A percentile compares a stretch with the other conserved stretches of the same genome.
Conservation (phyloP, 352 stramenopile species). For the Pythium diclinum region DNA sequence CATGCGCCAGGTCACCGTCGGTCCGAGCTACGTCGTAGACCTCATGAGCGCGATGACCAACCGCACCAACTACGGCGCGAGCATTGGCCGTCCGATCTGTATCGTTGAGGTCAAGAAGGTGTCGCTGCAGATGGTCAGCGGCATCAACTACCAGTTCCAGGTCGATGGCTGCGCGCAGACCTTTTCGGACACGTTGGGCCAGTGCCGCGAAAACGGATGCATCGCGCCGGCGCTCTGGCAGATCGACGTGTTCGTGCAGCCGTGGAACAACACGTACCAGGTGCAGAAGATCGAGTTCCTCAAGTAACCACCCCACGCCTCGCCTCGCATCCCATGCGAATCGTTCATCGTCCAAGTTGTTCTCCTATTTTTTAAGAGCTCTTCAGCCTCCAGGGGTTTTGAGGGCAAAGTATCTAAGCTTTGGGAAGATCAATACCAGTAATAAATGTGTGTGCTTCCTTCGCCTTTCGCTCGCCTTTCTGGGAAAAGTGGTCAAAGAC, state of each 20-base stretch:
- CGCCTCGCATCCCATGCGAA: not conserved
- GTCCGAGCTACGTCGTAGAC: constrained; percentile 5
- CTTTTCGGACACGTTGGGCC: not conserved
- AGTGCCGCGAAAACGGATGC: constrained; percentile 13
- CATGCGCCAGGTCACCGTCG: not conserved
- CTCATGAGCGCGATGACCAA: constrained; percentile 7
- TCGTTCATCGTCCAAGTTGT: not conserved
- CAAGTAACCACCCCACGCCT: not conserved
- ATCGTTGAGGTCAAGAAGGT: constrained; percentile 18
- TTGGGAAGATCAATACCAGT: no score
- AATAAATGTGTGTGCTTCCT: not conserved
- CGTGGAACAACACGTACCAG: constrained; percentile 23
- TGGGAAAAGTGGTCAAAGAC: not conserved
- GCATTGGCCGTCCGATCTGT: constrained; percentile 12
- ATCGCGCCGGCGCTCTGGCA: not conserved
- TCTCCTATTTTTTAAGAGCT: not conserved
- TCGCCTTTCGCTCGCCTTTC: not conserved
- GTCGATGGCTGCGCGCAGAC: constrained; percentile 20
- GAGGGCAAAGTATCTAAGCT: no score
- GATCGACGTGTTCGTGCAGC: constrained; percentile 19
- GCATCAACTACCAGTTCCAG: constrained; percentile 27
- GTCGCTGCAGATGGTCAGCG: constrained; percentile 18
- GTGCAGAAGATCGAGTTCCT: constrained; percentile 8
- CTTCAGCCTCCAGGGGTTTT: not conserved
- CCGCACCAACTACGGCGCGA: constrained; percentile 10